Conservation (phyloP, 257 asterid species). For the Coffea canephora region DNA sequence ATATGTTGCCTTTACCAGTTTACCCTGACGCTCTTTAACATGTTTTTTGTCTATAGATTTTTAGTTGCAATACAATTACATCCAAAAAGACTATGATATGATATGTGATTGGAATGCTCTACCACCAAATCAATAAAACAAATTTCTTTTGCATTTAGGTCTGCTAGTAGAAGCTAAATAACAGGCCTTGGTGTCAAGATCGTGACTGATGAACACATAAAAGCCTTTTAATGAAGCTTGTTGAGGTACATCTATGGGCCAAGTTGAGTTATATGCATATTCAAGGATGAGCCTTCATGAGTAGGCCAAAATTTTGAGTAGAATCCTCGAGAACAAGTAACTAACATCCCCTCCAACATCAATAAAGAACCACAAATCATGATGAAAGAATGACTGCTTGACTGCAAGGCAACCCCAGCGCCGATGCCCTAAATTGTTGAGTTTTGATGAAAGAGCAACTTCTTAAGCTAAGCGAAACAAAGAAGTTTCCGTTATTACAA, state of each 20-base stretch:
- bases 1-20: conserved; percentile 53
- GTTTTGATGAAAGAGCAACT: conserved; percentile 25
- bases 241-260: conserved; percentile 13
- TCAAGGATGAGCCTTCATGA: conserved; percentile 71
- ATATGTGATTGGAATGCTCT: conserved; percentile 14
- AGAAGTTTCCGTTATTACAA: conserved; percentile 40
- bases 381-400: conserved; percentile 78
- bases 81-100: conserved; percentile 2
- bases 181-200: conserved; percentile 90
- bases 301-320: conserved; percentile 82
- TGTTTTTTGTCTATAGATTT: conserved; percentile 65
- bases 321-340: conserved; percentile 59
- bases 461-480: conserved; percentile 1
- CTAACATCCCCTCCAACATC: conserved; percentile 77
- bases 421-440: conserved; percentile 28
- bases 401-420: conserved; percentile 85
- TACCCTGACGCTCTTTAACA: conserved; percentile 67
- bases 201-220: conserved; percentile 44
- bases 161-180: conserved; percentile 66
- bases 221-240: conserved; percentile 7
- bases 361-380: conserved; percentile 59
- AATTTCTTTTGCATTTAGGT: conserved; percentile 71
- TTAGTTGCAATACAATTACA: conserved; percentile 6
- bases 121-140: conserved; percentile 82
- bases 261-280: conserved; percentile 52